Evolutionary conservation across 148 eudicot species (phyloP).

Genomic region (Vaccinium vitisidaea): DNA sequence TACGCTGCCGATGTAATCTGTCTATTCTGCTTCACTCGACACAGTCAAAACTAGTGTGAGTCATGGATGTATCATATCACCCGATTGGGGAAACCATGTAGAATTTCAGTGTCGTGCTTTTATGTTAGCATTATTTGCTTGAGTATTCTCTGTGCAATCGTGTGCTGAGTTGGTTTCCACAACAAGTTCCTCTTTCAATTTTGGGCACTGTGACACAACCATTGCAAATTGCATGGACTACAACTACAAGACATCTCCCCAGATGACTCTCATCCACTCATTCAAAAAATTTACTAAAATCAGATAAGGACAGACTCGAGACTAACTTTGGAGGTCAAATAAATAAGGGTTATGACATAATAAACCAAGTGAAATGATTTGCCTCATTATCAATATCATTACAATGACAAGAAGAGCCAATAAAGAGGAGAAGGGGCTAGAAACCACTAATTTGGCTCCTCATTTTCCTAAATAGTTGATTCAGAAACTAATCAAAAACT

Average conservation of each 20-base stretch:
- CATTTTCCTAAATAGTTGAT: neutral
- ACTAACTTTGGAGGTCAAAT: neutral
- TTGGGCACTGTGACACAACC: neutral
- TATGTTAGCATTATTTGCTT: no score
- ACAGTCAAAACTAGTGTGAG: no score
- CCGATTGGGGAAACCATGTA: no score
- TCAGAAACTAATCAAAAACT: neutral
- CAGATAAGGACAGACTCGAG: neutral
- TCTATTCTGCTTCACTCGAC: no score
- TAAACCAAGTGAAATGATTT: neutral
- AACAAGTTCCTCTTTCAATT: neutral
- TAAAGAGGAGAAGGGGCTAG: neutral
- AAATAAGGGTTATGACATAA: neutral
- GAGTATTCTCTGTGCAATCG: no score
- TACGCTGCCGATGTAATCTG: no score
- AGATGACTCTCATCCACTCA: neutral
- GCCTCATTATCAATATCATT: neutral
- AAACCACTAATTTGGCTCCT: neutral
- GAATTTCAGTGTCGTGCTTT: no score
- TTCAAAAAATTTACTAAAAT: no score
- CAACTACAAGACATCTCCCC: neutral
- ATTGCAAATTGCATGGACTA: neutral
- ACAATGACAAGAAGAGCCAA: neutral
- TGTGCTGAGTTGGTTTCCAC: no score
- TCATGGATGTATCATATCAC: no score